Percentiles rank a stretch among this genome's conserved stretches.
phyloP scores from a whole-genome alignment of 2,329 filamentous ascomycete species.

The Clonostachys solani region DNA sequence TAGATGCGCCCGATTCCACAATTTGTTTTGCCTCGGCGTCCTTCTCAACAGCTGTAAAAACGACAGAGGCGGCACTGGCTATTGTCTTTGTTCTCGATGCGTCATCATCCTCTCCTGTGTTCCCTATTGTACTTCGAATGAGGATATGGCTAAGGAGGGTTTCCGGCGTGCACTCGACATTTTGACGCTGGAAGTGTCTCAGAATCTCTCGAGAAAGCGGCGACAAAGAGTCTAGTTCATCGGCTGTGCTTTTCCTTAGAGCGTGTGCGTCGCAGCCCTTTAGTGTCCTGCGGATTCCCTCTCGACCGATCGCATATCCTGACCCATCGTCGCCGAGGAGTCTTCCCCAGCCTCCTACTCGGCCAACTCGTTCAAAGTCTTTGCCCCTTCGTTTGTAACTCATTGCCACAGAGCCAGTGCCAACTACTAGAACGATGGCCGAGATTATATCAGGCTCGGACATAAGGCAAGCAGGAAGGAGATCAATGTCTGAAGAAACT shows the following conservation, averaged over 20 bases:
- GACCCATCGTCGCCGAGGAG: constrained; percentile 37
- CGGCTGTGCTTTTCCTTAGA: background rate
- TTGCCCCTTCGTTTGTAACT: constrained; percentile 17
- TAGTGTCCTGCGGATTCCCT: constrained; percentile 25
- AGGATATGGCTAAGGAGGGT: constrained; percentile 12
- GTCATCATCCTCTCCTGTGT: background rate
- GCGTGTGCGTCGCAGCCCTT: constrained; percentile 16
- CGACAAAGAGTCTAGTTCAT: background rate
- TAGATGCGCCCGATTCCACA: constrained; percentile 7
- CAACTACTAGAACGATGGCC: constrained; percentile 30
- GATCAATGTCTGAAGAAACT: constrained; percentile 32
- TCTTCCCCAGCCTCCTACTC: constrained; percentile 36
- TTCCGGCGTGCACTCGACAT: constrained; percentile 4
- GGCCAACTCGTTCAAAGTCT: constrained; percentile 17
- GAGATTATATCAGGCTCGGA: constrained; percentile 9
- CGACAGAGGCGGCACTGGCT: constrained; percentile 11
- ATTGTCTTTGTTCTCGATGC: constrained; percentile 7
- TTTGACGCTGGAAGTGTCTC: constrained; percentile 6
- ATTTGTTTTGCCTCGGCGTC: constrained; percentile 10
- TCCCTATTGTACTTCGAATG: constrained; percentile 2
- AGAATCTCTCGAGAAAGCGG: constrained; percentile 8
- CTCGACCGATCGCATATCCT: constrained; percentile 31
- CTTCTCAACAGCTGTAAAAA: constrained; percentile 7
- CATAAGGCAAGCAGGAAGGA: constrained; percentile 21
- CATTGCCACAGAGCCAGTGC: constrained; percentile 37